Percentiles rank a stretch among this genome's conserved stretches.
These are phyloP conservation scores for Xanthoconium stramineum DNA, from an alignment of 768 basidiomycete species.

Conservation along the genomic window DNA sequence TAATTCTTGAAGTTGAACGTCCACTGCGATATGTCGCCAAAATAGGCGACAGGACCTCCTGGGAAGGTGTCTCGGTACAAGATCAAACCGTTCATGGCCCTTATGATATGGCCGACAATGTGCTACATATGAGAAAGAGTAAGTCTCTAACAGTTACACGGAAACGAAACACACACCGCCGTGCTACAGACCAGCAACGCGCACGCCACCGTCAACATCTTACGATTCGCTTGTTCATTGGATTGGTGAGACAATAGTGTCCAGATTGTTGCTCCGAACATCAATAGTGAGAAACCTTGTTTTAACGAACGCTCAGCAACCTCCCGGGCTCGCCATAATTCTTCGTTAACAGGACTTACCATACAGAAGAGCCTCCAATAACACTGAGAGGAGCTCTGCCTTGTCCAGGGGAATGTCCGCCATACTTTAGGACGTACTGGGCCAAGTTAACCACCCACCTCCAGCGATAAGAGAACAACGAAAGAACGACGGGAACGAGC, in stretches of 20 bases:
- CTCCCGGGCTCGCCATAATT: not conserved
- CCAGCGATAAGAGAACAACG: no score
- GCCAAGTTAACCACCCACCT: no score
- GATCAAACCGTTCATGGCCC: not conserved
- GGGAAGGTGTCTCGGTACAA: not conserved
- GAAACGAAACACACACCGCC: not conserved
- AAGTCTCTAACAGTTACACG: not conserved
- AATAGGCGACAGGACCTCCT: not conserved
- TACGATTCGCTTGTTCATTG: not conserved
- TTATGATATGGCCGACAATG: not conserved
- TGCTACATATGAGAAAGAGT: not conserved
- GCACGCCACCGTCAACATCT: not conserved
- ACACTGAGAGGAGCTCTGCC: not conserved
- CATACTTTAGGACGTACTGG: not conserved
- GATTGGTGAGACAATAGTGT: not conserved
- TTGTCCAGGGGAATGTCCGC: not conserved
- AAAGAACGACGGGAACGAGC: no score
- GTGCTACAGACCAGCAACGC: not conserved
- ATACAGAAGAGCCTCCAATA: not conserved
- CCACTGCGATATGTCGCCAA: conserved; percentile 3
- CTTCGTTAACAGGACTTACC: not conserved
- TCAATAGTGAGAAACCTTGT: not conserved
- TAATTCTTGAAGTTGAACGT: not conserved
- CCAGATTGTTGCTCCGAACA: not conserved
- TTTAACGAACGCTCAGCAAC: not conserved